Base-by-base conservation (phyloP, 208 protist genomes). In the Leishmania lainsoni region DNA sequence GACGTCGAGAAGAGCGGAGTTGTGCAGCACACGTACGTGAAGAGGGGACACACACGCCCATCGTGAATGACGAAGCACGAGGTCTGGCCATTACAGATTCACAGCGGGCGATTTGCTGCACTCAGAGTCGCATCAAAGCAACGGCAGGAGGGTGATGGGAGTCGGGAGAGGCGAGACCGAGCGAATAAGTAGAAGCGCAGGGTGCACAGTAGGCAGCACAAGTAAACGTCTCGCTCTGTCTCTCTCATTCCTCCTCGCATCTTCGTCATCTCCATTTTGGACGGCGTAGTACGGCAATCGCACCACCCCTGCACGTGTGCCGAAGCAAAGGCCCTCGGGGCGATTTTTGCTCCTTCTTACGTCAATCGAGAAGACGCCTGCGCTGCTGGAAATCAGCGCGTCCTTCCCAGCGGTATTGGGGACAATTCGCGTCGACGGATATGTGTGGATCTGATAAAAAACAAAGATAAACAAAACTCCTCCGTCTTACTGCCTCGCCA, bases 1-100 rank as follows among this genome's bases (percentile, higher is more conserved):
- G 76, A 61, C 66, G 68, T 76, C 8, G 83, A 78, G 59, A 83
- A n/a, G 70, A 56, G 48, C 4, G 22, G 5, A 4, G n/a, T 14
- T n/a, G 26, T 9, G 70, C 12, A 51, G 32, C 42, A 52, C 5
- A 58, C 17, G 22, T 5, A 75, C 42, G 10, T 42, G 49, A 56
- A n/a, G 9, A 35, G 3, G 5, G 29, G 8, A 12, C 1, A 45
- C 49, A 75, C 48, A 61, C 39, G 68, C 54, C 35, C 22, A 68
- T 3, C 29, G 32, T 26, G 22, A 68, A 51, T 54, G 45, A 29
- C 12, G 69, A 54, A 22, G 45, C 69, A 29, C 42, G 29, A 32
- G 22, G 6, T 1, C 35, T 51, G 20, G 68, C 52, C 39, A 32
- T 49, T 73, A 8, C 42, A 5, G 3, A 5, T 9, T 29, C 16